Evolutionary conservation across 1,284 basidiomycete species (phyloP), one percentile per base, ranked within the genome.

Genomic region (Leccinum griseonigrum): DNA sequence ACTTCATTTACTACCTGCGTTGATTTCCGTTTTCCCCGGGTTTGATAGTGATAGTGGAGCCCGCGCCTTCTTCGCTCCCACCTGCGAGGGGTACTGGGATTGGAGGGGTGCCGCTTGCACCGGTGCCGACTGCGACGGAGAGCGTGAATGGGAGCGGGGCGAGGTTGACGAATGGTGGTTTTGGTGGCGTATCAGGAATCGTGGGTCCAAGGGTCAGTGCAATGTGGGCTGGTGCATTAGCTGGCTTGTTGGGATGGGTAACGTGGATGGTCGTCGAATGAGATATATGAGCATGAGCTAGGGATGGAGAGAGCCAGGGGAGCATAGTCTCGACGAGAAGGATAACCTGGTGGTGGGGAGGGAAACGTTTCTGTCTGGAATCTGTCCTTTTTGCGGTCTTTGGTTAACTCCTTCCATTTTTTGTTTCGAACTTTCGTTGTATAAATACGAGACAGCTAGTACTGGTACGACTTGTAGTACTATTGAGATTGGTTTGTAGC

Each of bases 51-150:
- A 60, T 74, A 1, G 64, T 54, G 28, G 71, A 72, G 18, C 64
- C 64, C 0, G 63, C 72, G 5, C 71, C 73, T 26, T 61, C 59
- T 3, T 73, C 72, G 11, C 64, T 72, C 43, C 62, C 62, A 28
- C 64, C 64, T 57, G 22, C 67, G 0, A 56, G 51, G 14, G 64
- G 66, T 8, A 74, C 73, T 0, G 67, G 72, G 2, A 51, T 73
- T 22, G 71, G 68, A 5, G 73, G 71, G 31, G 70, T 73, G 22
- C 71, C 73, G 1, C 67, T 75, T 3, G 71, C 72, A 10, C 53
- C 56, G n/a, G 54, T 22, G 14, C 69, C 69, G 4, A 57, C 63
- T 0, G 61, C 16, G 18, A 72, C 68, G 13, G 46, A 60, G 56
- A 64, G 43, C 43, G 43, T 46, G 43, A 46, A 51, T 6, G 48